Evolutionary conservation across 2,329 filamentous ascomycete species (phyloP).

Genomic region (Phyllosticta citribraziliensis): DNA sequence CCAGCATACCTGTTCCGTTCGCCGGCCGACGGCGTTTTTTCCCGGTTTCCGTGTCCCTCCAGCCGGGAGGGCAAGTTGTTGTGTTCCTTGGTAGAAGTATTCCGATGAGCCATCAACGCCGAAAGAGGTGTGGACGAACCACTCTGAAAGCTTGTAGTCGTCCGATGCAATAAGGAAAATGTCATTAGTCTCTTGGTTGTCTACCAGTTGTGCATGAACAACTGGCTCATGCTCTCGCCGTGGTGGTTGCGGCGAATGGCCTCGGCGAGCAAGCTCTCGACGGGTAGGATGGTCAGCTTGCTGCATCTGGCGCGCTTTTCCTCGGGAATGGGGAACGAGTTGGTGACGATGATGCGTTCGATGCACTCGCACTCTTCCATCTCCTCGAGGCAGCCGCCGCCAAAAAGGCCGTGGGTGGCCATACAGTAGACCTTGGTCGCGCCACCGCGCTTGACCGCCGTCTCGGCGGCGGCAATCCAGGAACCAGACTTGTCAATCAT

Average conservation of each 20-base stretch:
- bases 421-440: constrained; percentile 96
- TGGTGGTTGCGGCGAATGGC: constrained; percentile 95
- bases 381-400: constrained; percentile 78
- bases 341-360: constrained; percentile 87
- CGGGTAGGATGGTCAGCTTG: constrained; percentile 83
- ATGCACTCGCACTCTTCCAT: constrained; percentile 90
- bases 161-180: not conserved
- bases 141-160: not conserved
- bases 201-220: constrained; percentile 33
- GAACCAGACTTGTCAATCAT: constrained; percentile 98
- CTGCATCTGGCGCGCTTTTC: constrained; percentile 59
- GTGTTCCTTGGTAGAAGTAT: not conserved
- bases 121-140: constrained; percentile 1
- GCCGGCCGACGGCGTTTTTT: not conserved
- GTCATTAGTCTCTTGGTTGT: not conserved
- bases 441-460: constrained; percentile 82
- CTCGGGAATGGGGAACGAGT: constrained; percentile 85
- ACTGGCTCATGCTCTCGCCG: constrained; percentile 64
- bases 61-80: not conserved
- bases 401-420: constrained; percentile 92
- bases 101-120: not conserved
- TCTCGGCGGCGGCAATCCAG: constrained; percentile 96
- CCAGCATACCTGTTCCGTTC: not conserved
- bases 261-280: constrained; percentile 80
- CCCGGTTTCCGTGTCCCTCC: not conserved